Evolutionary conservation across 1,284 basidiomycete species (phyloP).

Genomic region (Cutaneotrichosporon spelunceum): DNA sequence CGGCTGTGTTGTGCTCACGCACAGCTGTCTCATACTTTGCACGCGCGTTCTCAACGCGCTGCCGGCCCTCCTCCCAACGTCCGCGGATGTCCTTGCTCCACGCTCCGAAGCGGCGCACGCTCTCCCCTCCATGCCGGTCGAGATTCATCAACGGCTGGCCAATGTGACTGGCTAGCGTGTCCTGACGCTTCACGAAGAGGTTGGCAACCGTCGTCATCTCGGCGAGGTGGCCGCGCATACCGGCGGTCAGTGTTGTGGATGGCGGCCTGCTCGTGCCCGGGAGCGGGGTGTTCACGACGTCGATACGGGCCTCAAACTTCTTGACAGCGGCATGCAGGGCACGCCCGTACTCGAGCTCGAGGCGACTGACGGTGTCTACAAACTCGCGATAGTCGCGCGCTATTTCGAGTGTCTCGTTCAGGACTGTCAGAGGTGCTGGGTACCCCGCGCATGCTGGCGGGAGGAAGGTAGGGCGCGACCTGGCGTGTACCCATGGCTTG

Average conservation of each 20-base stretch:
- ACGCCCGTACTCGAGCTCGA: constrained; percentile 25
- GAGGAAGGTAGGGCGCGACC: constrained; percentile 22
- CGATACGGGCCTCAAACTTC: constrained; percentile 23
- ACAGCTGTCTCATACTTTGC: constrained; percentile 21
- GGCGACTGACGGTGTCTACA: constrained; percentile 22
- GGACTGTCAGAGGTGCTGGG: constrained; percentile 10
- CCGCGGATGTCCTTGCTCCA: constrained; percentile 25
- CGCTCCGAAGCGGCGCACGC: constrained; percentile 11
- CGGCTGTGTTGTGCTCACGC: constrained; percentile 15
- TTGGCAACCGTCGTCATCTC: constrained; percentile 18
- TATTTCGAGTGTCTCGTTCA: constrained; percentile 24
- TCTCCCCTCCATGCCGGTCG: constrained; percentile 21
- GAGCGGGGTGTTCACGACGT: constrained; percentile 1
- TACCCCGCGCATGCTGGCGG: constrained; percentile 10
- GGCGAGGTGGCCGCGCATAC: constrained; percentile 20
- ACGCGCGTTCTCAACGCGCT: constrained; percentile 22
- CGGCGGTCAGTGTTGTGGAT: constrained; percentile 13
- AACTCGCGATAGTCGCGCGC: constrained; percentile 28
- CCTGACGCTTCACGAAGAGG: constrained; percentile 22
- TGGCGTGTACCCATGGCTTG: constrained; percentile 21
- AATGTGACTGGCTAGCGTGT: constrained; percentile 19
- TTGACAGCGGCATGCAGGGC: constrained; percentile 19
- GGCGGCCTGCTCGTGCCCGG: constrained; percentile 21
- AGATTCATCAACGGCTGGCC: constrained; percentile 20
- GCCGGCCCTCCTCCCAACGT: constrained; percentile 23